Base-by-base conservation (phyloP, 169 alveolate species). In the Cryptosporidium sp. region DNA sequence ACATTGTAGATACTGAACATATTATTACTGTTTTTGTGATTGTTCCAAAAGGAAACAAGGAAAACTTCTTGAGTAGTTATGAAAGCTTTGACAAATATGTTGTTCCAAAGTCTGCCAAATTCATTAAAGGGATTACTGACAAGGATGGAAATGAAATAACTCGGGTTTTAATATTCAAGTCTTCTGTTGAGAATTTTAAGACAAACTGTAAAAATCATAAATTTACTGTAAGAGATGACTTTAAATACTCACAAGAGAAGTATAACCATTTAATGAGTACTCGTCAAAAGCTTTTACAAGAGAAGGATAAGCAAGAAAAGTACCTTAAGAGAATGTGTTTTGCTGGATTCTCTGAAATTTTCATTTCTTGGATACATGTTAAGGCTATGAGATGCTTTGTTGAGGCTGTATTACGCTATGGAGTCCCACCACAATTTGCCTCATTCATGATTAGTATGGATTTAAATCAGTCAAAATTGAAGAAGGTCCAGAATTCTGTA, bases 311-410 rank as follows among this genome's bases (percentile, higher is more conserved):
- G 61, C 97, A 94, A 69, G 97, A 96, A 68, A 94, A 96, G 16
- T 94, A 95, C 86, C 91, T 96, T 7, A 95, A 96, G 68, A 91
- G 95, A 45, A 95, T 94, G 92, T 94, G 96, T 86, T 95, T 92
- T 72, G 96, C 94, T 23, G 96, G 97, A 9, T 96, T 94, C 92
- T 95, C 97, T 65, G 98, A 95, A 86, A 93, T 96, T 26, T 96
- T 93, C 91, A 94, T 93, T 44, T 94, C 96, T 42, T 93, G 95
- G 85, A 93, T 96, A 80, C 98, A 96, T 75, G 84, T 96, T 31
- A 96, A 96, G 89, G 98, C 96, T 23, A 93, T 96, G 95, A 92
- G 98, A 45, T 94, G 96, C 12, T 96, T 95, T 53, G 95, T 97
- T 73, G 98, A 96, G 91, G 96, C 97, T 18, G 98, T 94, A n/a